Evolutionary conservation across 2,329 filamentous ascomycete genomes (phyloP), one percentile per base, ranked within the genome.

Genomic region (Fusarium piperis): DNA sequence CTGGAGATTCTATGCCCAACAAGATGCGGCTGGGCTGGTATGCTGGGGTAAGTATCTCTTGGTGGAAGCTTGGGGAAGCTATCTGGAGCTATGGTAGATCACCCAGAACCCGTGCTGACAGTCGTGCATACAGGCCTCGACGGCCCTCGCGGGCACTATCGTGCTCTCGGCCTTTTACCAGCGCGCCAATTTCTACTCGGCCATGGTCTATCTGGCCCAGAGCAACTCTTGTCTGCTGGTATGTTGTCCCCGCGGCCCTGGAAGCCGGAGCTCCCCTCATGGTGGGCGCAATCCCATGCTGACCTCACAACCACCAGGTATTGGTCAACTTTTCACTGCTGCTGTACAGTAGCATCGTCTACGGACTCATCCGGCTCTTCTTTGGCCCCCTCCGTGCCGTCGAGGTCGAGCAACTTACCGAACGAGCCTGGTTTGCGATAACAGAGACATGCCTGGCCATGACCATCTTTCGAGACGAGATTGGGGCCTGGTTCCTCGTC

Each of bases 361-460:
- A 95, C 82, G 93, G 91, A 66, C 88, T 99, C 18, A 96, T 98
- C 80, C 91, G 94, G 76, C 85, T 98, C 59, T 94, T 97, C 79
- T 99, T 95, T 78, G 96, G 96, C 67, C 91, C 90, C 18, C 89
- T 99, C 23, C 94, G 97, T 74, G 92, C 94, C 28, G 94, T 97
- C 84, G 96, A 99, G 85, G 93, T 96, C 77, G 97, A 99, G 82
- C 95, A 98, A 80, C 89, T 99, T 15, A 98, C 97, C 79, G 96
- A 99, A 82, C 95, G 95, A 82, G 95, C 93, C 56, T 99, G 97
- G 97, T 98, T 98, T 79, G 95, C 96, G 39, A 93, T 98, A 41
- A 97, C 95, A 52, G 96, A 99, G 84, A 99, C 96, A 71, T 94
- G 95, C 78, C 86, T 99, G 71, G 96, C 96, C 32, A 98, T 99